Evolutionary conservation across 23 red algal genomes (phyloP).

Genomic region (Gracilaria gracilis): DNA sequence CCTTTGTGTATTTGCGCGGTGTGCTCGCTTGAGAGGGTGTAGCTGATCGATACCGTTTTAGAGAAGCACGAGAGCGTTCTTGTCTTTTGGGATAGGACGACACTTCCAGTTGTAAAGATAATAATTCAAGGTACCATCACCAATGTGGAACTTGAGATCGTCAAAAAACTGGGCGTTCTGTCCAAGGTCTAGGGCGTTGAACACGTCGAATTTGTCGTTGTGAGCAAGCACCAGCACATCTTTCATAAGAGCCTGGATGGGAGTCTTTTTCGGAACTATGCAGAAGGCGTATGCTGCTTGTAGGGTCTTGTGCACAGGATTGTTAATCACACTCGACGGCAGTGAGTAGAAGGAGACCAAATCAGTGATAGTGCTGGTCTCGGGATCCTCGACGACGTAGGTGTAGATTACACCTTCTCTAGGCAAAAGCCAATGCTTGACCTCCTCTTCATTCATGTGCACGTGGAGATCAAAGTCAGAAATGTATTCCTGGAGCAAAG

Average conservation of each 20-base stretch:
- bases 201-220: slow-evolving; percentile 88
- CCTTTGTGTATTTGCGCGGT: not conserved
- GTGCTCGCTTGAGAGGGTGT: not conserved
- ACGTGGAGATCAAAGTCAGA: slow-evolving; percentile 63
- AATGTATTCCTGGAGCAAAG: slow-evolving; percentile 59
- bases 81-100: slow-evolving; percentile 66
- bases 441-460: slow-evolving; percentile 68
- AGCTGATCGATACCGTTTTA: not conserved
- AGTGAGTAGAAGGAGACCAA: slow-evolving; percentile 90
- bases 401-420: slow-evolving; percentile 87
- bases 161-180: slow-evolving; percentile 82
- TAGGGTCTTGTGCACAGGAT: slow-evolving; percentile 77
- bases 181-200: slow-evolving; percentile 95
- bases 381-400: slow-evolving; percentile 75
- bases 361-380: slow-evolving; percentile 80
- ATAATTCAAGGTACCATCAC: slow-evolving; percentile 93
- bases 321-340: slow-evolving; percentile 86
- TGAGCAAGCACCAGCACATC: slow-evolving; percentile 87
- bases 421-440: slow-evolving; percentile 91
- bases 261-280: slow-evolving; percentile 53
- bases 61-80: slow-evolving; percentile 78
- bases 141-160: slow-evolving; percentile 84
- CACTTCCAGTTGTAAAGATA: slow-evolving; percentile 98
- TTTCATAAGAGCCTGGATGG: slow-evolving; percentile 73
- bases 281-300: slow-evolving; percentile 96